Percentiles rank a stretch among this genome's conserved stretches.
Conservation (phyloP, 176 grass and related monocot species). For the Triticum dicoccoides region DNA sequence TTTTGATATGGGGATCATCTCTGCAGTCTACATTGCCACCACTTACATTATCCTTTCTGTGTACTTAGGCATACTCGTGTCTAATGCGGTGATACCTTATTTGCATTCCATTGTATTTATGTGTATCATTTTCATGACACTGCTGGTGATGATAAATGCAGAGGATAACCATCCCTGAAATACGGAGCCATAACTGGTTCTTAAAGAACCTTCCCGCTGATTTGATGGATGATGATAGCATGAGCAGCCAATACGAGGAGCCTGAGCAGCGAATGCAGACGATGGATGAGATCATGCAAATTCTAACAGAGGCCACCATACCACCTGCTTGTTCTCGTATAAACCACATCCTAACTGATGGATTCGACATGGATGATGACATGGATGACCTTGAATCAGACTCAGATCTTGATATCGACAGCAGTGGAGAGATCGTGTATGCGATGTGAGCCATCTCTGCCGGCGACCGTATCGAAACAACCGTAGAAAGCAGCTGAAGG, state of each 20-base stretch:
- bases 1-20: not conserved
- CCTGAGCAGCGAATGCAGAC: slow-evolving; percentile 81
- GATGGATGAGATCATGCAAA: slow-evolving; percentile 83
- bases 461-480: not conserved
- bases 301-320: slow-evolving; percentile 68
- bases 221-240: slow-evolving; percentile 59
- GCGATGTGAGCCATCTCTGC: slow-evolving; percentile 47
- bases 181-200: slow-evolving; percentile 63
- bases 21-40: not conserved
- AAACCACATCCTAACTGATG: slow-evolving; percentile 51
- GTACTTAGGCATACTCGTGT: not conserved
- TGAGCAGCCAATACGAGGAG: slow-evolving; percentile 71
- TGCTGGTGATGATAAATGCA: slow-evolving; percentile 21
- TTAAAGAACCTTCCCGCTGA: slow-evolving; percentile 72
- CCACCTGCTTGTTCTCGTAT: slow-evolving; percentile 61
- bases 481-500: slow-evolving; percentile 11
- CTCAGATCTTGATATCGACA: slow-evolving; percentile 67
- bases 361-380: slow-evolving; percentile 58
- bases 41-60: not conserved
- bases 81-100: not conserved
- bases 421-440: slow-evolving; percentile 75
- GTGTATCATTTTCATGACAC: not conserved
- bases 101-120: not conserved
- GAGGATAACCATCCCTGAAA: slow-evolving; percentile 71
- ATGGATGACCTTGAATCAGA: slow-evolving; percentile 77